Percentiles rank a stretch among this genome's conserved stretches.
These are phyloP conservation scores for Talaromyces albobiverticillius DNA, from an alignment of 2,329 filamentous ascomycete species.

Conservation along the genomic window DNA sequence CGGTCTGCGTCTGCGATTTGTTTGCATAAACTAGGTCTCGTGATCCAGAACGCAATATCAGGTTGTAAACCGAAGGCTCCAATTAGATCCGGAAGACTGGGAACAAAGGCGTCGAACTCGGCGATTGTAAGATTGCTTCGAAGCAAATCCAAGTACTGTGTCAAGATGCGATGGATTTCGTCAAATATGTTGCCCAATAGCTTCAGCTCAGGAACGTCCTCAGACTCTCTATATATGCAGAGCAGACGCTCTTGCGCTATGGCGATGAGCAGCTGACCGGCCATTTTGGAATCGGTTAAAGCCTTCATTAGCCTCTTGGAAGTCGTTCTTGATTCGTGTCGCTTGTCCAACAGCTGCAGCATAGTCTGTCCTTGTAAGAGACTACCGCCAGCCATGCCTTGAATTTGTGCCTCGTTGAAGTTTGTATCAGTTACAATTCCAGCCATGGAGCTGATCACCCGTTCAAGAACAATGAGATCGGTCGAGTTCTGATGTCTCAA, in stretches of 20 bases:
- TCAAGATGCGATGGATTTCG: slow-evolving; percentile 79
- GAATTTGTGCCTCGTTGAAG: slow-evolving; percentile 82
- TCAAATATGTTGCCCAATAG: slow-evolving; percentile 84
- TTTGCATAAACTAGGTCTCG: slow-evolving; percentile 69
- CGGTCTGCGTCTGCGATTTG: slow-evolving; percentile 51
- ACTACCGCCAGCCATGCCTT: slow-evolving; percentile 84
- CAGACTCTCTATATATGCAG: slow-evolving; percentile 73
- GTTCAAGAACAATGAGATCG: slow-evolving; percentile 85
- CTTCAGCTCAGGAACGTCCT: slow-evolving; percentile 73
- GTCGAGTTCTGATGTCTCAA: slow-evolving; percentile 79
- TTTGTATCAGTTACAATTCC: slow-evolving; percentile 84
- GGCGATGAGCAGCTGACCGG: slow-evolving; percentile 79
- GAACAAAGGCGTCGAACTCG: slow-evolving; percentile 76
- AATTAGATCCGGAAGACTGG: slow-evolving; percentile 70
- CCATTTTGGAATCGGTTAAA: slow-evolving; percentile 72
- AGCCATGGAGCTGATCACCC: slow-evolving; percentile 88
- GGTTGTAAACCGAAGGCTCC: slow-evolving; percentile 75
- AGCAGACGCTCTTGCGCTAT: slow-evolving; percentile 86
- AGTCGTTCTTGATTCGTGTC: slow-evolving; percentile 70
- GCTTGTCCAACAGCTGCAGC: slow-evolving; percentile 74
- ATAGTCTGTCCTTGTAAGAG: slow-evolving; percentile 76
- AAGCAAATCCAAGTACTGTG: slow-evolving; percentile 86
- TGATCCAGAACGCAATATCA: slow-evolving; percentile 79
- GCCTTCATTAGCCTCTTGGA: slow-evolving; percentile 77
- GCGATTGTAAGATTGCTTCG: slow-evolving; percentile 72